A percentile compares a stretch with the other conserved stretches of the same genome.
Conservation (phyloP, 1,139 yeast genomes). For the Kurtzmaniella quercitrusa region DNA sequence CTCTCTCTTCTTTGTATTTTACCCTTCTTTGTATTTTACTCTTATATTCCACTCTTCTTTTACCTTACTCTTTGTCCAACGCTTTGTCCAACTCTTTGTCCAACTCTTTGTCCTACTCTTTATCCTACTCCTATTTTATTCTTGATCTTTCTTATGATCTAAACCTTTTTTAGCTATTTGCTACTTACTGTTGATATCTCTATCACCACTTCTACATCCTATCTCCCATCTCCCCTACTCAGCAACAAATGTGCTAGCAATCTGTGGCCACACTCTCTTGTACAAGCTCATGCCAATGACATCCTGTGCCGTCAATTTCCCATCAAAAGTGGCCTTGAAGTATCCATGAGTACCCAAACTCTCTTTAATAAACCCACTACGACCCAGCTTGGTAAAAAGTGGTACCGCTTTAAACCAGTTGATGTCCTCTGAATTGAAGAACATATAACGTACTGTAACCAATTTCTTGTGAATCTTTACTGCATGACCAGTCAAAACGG, state of each 20-base stretch:
- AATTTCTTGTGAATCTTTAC: constrained; percentile 90
- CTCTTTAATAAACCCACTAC: constrained; percentile 91
- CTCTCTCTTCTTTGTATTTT: no score
- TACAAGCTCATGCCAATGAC: constrained; percentile 90
- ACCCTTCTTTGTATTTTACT: no score
- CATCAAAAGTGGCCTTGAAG: constrained; percentile 93
- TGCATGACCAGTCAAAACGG: constrained; percentile 89
- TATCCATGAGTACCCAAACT: constrained; percentile 98
- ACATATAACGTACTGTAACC: constrained; percentile 95
- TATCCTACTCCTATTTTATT: no score
- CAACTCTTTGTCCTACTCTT: no score
- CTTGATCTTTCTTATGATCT: no score
- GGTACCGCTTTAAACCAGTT: constrained; percentile 90
- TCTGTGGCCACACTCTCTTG: constrained; percentile 87
- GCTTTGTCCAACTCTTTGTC: no score
- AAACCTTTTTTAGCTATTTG: no score
- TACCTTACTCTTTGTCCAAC: no score
- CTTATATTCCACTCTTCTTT: no score
- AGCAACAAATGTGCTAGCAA: constrained; percentile 30
- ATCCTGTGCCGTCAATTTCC: constrained; percentile 86
- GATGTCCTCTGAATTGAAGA: constrained; percentile 88
- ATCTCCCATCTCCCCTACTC: not conserved
- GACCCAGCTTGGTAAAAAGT: constrained; percentile 84
- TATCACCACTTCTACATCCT: not conserved
- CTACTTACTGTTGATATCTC: no score